Evolutionary conservation across 306 rosid species (phyloP).

Genomic region (Acacia acuminata): DNA sequence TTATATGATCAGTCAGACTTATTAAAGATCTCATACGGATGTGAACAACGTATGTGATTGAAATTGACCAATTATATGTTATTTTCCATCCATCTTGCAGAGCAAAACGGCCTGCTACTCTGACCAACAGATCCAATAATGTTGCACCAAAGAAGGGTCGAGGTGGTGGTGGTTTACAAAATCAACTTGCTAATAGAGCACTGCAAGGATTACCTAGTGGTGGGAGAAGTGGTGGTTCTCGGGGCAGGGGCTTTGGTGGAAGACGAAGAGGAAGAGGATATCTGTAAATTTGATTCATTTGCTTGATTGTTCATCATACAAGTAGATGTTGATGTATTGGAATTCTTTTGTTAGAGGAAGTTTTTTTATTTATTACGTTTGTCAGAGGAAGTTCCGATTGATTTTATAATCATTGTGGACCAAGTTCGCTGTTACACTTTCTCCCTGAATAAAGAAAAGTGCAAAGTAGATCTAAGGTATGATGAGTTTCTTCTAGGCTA

Average conservation of each 20-base stretch:
- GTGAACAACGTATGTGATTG: slow-evolving; percentile 4
- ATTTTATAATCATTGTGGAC: slow-evolving; percentile 22
- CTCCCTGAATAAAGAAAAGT: not conserved
- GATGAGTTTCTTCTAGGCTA: not conserved
- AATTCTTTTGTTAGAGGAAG: slow-evolving; percentile 49
- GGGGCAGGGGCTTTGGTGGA: slow-evolving; percentile 79
- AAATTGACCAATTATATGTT: slow-evolving; percentile 2
- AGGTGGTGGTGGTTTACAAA: slow-evolving; percentile 68
- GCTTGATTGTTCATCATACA: not conserved
- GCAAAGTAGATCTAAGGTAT: not conserved
- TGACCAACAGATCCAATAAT: slow-evolving; percentile 63
- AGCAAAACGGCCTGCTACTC: slow-evolving; percentile 71
- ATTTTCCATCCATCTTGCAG: slow-evolving; percentile 43
- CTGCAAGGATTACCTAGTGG: slow-evolving; percentile 79
- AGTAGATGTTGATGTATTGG: slow-evolving; percentile 39
- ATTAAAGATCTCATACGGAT: not conserved
- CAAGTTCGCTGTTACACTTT: slow-evolving; percentile 34
- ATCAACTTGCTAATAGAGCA: slow-evolving; percentile 89
- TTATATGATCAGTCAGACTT: not conserved
- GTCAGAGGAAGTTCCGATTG: slow-evolving; percentile 52
- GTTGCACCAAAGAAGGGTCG: slow-evolving; percentile 70
- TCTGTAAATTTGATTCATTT: slow-evolving; percentile 38
- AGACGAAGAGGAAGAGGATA: slow-evolving; percentile 64
- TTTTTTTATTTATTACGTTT: slow-evolving; percentile 36
- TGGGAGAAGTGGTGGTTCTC: slow-evolving; percentile 50